Evolutionary conservation across 176 grass and related monocot genomes (phyloP).

Genomic region (Avena sativa): DNA sequence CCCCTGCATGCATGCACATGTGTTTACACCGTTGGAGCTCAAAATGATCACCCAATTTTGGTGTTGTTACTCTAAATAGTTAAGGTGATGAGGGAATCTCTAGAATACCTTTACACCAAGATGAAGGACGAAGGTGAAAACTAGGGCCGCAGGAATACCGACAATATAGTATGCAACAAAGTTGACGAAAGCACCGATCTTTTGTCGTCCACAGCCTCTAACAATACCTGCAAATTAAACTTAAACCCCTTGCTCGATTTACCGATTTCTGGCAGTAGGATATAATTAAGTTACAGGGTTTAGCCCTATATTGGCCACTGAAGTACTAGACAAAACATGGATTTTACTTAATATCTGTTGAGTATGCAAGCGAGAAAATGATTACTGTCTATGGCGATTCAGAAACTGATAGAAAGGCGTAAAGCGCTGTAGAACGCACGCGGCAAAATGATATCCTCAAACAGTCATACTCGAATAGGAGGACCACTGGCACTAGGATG

Average conservation of each 20-base stretch:
- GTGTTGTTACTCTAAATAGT: neutral
- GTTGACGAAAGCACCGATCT: constrained; percentile 56
- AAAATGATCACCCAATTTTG: neutral
- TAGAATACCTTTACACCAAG: constrained; percentile 41
- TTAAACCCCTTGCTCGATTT: neutral
- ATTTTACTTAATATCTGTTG: no score
- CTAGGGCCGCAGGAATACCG: constrained; percentile 38
- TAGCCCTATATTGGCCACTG: no score
- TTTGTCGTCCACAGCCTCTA: constrained; percentile 53
- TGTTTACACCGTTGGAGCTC: neutral
- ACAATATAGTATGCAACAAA: constrained; percentile 47
- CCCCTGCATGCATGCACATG: neutral
- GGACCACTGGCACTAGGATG: no score
- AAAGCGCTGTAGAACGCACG: no score
- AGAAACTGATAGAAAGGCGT: no score
- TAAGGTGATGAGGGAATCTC: neutral
- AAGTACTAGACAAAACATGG: no score
- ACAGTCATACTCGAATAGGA: no score
- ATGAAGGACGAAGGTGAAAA: constrained; percentile 45
- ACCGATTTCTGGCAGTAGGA: no score
- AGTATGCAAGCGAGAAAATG: no score
- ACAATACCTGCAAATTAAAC: constrained; percentile 32
- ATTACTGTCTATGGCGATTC: no score
- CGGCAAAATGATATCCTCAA: no score
- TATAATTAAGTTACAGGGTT: no score